Evolutionary conservation across 768 basidiomycete genomes (phyloP).

Genomic region (Lactifluus pinguis): DNA sequence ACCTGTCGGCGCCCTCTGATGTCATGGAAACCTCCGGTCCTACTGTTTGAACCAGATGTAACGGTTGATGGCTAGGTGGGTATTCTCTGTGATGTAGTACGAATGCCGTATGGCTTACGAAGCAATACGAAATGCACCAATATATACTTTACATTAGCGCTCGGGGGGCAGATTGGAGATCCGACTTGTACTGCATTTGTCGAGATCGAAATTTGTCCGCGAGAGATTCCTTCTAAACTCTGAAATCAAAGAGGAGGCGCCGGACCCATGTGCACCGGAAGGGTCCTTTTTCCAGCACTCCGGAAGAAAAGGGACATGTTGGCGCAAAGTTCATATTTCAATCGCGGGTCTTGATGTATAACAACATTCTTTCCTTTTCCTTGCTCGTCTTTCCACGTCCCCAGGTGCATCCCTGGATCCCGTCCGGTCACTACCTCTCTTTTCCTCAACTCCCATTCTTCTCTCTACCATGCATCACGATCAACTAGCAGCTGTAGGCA

Average conservation of each 20-base stretch:
- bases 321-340: neutral
- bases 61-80: neutral
- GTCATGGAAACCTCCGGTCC: slow-evolving; percentile 2
- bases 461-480: neutral
- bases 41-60: neutral
- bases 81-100: neutral
- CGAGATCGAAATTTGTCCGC: neutral
- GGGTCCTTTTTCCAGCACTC: neutral
- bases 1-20: neutral
- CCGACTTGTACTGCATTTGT: neutral
- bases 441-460: neutral
- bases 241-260: neutral
- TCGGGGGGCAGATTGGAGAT: neutral
- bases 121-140: neutral
- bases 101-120: neutral
- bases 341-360: neutral
- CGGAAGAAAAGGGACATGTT: neutral
- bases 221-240: neutral
- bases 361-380: neutral
- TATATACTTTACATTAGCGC: neutral
- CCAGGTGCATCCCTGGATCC: neutral
- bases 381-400: neutral
- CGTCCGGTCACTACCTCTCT: neutral
- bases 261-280: slow-evolving; percentile 8
- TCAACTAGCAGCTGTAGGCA: neutral